Conservation (phyloP, 495 filamentous ascomycete genomes). For the Apiosordaria backusii region DNA sequence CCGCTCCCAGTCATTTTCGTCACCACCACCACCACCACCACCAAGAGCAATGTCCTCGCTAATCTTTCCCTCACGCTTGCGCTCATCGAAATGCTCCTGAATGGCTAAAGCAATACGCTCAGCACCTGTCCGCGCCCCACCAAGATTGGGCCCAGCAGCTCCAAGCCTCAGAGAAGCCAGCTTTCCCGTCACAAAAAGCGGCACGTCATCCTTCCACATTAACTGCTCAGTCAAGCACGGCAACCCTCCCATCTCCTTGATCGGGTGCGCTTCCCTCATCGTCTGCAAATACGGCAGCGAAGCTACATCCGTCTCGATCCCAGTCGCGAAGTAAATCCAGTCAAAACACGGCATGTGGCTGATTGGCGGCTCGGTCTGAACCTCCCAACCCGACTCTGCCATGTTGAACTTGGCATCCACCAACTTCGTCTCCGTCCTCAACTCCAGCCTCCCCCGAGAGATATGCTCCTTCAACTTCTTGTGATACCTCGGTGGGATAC, state of each 20-base stretch:
- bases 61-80: not conserved
- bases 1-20: not conserved
- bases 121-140: not conserved
- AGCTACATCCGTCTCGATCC: not conserved
- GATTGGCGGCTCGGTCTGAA: not conserved
- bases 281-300: not conserved
- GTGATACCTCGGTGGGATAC: not conserved
- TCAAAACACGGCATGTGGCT: not conserved
- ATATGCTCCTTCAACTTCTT: not conserved
- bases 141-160: not conserved
- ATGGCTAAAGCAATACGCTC: not conserved
- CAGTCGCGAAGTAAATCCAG: not conserved
- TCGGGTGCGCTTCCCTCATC: not conserved
- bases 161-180: not conserved
- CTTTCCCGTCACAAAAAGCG: not conserved
- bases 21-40: not conserved
- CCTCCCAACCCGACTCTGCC: not conserved
- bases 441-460: not conserved
- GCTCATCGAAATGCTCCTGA: not conserved
- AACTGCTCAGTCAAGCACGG: not conserved
- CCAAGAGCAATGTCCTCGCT: not conserved
- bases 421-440: not conserved
- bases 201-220: not conserved
- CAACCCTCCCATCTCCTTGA: not conserved
- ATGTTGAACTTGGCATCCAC: not conserved